These are phyloP conservation scores for Epichloe scottii DNA, from an alignment of 2,329 filamentous ascomycete species.

Conservation along the genomic window DNA sequence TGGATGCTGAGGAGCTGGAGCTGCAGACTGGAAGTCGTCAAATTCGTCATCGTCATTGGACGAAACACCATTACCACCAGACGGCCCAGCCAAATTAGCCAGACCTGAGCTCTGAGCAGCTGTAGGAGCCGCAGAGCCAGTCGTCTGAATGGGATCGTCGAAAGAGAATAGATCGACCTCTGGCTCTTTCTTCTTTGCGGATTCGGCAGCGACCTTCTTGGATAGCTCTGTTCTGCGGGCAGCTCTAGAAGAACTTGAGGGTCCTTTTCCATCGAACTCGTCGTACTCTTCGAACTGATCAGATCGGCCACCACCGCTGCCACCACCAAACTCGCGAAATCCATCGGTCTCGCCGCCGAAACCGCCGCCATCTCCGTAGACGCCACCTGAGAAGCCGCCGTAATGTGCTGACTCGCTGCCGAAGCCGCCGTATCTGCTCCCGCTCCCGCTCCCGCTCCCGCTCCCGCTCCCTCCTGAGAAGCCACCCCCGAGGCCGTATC, in stretches of 20 bases:
- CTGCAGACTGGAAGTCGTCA: conserved; percentile 90
- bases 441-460: conserved; percentile 38
- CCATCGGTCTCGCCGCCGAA: conserved; percentile 56
- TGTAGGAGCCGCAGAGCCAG: conserved; percentile 29
- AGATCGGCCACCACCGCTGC: conserved; percentile 58
- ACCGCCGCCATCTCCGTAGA: conserved; percentile 92
- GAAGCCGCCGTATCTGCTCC: conserved; percentile 73
- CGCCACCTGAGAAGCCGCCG: conserved; percentile 55
- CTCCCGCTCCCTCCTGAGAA: conserved; percentile 28
- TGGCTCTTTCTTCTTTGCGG: conserved; percentile 72
- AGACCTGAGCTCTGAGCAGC: conserved; percentile 35
- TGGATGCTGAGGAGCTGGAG: conserved; percentile 40
- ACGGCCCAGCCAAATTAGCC: conserved; percentile 27
- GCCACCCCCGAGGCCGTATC: conserved; percentile 47
- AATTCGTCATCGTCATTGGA: conserved; percentile 74
- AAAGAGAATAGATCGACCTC: conserved; percentile 89
- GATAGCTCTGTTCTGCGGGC: conserved; percentile 20
- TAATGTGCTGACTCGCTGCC: conserved; percentile 73
- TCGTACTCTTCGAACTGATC: conserved; percentile 95
- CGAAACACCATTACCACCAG: conserved; percentile 11
- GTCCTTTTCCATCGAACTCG: conserved; percentile 72
- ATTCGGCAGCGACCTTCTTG: conserved; percentile 40
- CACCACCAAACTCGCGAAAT: conserved; percentile 89
- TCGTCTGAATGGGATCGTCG: conserved; percentile 55
- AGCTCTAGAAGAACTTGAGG: conserved; percentile 32